Evolutionary conservation across 345 rosid genomes (phyloP).

Genomic region (Moricandia arvensis): DNA sequence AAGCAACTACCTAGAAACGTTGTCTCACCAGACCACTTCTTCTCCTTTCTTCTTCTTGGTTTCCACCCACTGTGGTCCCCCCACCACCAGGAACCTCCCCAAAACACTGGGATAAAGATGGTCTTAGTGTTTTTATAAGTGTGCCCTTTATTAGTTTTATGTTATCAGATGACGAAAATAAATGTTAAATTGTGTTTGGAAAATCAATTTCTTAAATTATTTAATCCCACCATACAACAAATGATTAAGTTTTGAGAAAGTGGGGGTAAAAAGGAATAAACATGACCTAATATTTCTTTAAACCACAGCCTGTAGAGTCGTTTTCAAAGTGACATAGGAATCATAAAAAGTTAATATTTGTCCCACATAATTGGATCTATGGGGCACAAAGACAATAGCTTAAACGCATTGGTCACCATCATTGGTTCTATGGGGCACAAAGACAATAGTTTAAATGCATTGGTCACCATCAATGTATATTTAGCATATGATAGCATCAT

Average conservation of each 20-base stretch:
- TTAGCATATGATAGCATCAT: constrained; percentile 30
- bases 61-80: too few relatives aligned
- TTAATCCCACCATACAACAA: constrained; percentile 10
- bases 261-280: constrained; percentile 25
- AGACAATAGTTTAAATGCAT: constrained; percentile 26
- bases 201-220: not conserved
- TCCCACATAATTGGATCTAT: constrained; percentile 34
- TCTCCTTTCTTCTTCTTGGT: too few relatives aligned
- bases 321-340: constrained; percentile 30
- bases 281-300: constrained; percentile 36
- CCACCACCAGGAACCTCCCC: too few relatives aligned
- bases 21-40: too few relatives aligned
- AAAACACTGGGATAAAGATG: too few relatives aligned
- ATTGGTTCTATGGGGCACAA: constrained; percentile 18
- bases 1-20: too few relatives aligned
- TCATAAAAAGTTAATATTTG: constrained; percentile 29
- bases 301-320: constrained; percentile 25
- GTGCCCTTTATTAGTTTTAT: not conserved
- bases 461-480: constrained; percentile 27
- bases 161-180: not conserved
- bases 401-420: constrained; percentile 30
- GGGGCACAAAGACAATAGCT: constrained; percentile 30
- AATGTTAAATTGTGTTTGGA: not conserved
- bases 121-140: not conserved
- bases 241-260: constrained; percentile 27